Conservation (phyloP, 2,329 filamentous ascomycete genomes). For the Paracoccidioides lutzii region DNA sequence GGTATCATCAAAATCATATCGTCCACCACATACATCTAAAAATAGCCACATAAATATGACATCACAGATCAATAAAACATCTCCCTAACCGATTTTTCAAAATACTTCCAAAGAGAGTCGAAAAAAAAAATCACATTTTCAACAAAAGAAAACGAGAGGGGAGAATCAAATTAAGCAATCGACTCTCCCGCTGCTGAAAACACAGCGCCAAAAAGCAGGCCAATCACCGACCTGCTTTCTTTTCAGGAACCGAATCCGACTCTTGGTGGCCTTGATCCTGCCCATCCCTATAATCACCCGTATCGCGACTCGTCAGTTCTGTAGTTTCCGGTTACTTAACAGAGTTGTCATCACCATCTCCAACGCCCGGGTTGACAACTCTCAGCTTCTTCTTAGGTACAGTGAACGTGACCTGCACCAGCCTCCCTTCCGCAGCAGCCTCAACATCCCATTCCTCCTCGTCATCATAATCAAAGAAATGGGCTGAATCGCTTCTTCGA, state of each 20-base stretch:
- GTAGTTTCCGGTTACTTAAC: slow-evolving; percentile 1
- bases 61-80: not conserved
- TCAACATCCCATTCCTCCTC: slow-evolving; percentile 62
- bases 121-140: not conserved
- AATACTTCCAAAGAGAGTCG: not conserved
- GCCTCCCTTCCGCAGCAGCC: slow-evolving; percentile 53
- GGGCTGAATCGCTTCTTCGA: slow-evolving; percentile 4
- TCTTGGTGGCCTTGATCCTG: not conserved
- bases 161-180: not conserved
- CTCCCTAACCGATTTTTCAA: not conserved
- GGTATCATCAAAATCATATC: not conserved
- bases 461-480: slow-evolving; percentile 14
- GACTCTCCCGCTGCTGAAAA: not conserved
- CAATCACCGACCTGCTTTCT: not conserved
- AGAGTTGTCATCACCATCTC: slow-evolving; percentile 19
- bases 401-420: slow-evolving; percentile 83
- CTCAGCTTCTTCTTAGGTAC: slow-evolving; percentile 74
- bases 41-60: not conserved
- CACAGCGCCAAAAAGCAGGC: not conserved
- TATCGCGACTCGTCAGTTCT: not conserved
- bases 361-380: slow-evolving; percentile 67
- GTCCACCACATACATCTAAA: not conserved
- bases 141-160: not conserved
- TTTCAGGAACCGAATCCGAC: not conserved
- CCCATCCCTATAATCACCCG: not conserved